Percentiles rank a stretch among this genome's conserved stretches.
These are phyloP conservation scores for Xylaria hypoxylon DNA, from an alignment of 2,329 filamentous ascomycete genomes.

Conservation along the genomic window DNA sequence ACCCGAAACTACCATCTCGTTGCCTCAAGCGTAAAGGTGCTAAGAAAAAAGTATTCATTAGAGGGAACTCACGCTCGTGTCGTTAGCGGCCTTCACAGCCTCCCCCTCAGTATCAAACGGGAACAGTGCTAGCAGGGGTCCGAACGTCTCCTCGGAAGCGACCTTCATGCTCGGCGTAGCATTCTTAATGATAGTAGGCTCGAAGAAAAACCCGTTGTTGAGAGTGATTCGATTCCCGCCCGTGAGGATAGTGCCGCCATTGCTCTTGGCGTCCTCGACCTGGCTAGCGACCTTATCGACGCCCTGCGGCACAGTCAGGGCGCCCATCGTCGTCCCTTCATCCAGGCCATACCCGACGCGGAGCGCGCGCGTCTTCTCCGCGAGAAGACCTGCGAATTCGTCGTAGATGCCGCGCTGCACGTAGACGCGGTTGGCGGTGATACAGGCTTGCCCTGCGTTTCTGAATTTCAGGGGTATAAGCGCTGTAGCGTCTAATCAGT, in stretches of 20 bases:
- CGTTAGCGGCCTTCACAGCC: slow-evolving; percentile 65
- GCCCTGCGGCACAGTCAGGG: slow-evolving; percentile 66
- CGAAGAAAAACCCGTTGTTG: slow-evolving; percentile 72
- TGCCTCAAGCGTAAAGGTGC: not conserved
- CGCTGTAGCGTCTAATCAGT: slow-evolving; percentile 31
- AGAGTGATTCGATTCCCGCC: slow-evolving; percentile 62
- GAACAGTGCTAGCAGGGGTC: slow-evolving; percentile 66
- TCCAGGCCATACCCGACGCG: slow-evolving; percentile 71
- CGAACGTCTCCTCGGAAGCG: slow-evolving; percentile 66
- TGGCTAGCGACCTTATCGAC: slow-evolving; percentile 69
- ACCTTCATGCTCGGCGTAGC: slow-evolving; percentile 62
- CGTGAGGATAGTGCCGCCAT: slow-evolving; percentile 72
- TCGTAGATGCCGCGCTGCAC: slow-evolving; percentile 73
- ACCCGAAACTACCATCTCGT: too few species aligned
- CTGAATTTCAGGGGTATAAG: slow-evolving; percentile 55
- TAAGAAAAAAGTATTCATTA: not conserved
- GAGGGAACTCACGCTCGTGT: slow-evolving; percentile 56
- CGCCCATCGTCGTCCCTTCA: slow-evolving; percentile 67
- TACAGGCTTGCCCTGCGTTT: slow-evolving; percentile 73
- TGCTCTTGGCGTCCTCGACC: slow-evolving; percentile 71
- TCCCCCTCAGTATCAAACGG: slow-evolving; percentile 69
- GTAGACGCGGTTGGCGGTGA: slow-evolving; percentile 74
- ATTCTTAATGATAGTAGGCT: slow-evolving; percentile 66
- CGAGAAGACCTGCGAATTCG: slow-evolving; percentile 66
- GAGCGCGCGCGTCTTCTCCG: slow-evolving; percentile 63